Evolutionary conservation across 305 asterid species (phyloP).

Genomic region (Petunia hybrid): DNA sequence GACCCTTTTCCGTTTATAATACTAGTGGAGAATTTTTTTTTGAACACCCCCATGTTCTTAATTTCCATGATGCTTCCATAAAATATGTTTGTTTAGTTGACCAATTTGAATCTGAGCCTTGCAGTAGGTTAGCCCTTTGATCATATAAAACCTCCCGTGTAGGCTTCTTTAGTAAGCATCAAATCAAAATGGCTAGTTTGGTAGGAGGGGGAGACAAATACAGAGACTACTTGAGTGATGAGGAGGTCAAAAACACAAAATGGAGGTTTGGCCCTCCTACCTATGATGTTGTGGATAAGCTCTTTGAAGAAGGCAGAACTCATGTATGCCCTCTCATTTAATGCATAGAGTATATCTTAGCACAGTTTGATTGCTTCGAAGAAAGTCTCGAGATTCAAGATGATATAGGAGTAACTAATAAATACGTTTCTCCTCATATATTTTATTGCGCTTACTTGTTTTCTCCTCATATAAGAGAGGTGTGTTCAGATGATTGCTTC

Average conservation of each 20-base stretch:
- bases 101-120: no score
- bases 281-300: constrained; percentile 65
- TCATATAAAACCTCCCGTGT: background rate
- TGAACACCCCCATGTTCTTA: no score
- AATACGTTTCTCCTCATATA: background rate
- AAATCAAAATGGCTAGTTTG: background rate
- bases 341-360: no score
- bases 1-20: no score
- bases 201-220: constrained; percentile 53
- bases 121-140: no score
- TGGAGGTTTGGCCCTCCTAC: constrained; percentile 73
- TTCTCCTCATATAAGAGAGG: background rate
- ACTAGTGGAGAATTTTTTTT: no score
- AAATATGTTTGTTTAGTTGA: no score
- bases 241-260: constrained; percentile 56
- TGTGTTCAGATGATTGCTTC: no score
- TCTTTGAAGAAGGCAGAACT: constrained; percentile 75
- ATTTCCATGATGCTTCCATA: no score
- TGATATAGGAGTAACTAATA: background rate
- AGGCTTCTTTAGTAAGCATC: background rate
- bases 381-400: background rate
- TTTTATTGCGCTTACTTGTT: background rate
- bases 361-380: background rate
- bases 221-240: constrained; percentile 61
- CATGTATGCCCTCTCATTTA: constrained; percentile 39